phyloP scores from a whole-genome alignment of 225 moss, liverwort and hornwort genomes.

The Sphagnum tenellum region DNA sequence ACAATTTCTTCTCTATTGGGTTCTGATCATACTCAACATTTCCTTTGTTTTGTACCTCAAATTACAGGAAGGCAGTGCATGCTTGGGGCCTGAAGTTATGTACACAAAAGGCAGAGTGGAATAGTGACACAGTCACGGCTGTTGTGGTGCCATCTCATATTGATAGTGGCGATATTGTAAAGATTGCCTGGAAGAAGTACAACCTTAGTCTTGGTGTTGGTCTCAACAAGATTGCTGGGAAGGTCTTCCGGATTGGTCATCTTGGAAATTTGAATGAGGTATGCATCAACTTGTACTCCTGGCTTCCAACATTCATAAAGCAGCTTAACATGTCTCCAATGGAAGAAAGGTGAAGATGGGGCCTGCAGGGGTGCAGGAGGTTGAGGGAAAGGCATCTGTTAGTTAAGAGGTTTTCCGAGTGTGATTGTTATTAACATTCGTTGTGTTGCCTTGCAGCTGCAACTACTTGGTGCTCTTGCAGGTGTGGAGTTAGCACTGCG shows the following conservation, averaged over 20 bases:
- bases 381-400: too few relatives aligned
- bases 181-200: slow-evolving; percentile 43
- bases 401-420: too few relatives aligned
- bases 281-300: too few relatives aligned
- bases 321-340: too few relatives aligned
- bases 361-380: too few relatives aligned
- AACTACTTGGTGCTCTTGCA: slow-evolving; percentile 30
- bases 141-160: slow-evolving; percentile 28
- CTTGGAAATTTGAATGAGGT: slow-evolving; percentile 34
- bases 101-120: slow-evolving; percentile 25
- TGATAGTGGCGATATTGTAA: slow-evolving; percentile 24
- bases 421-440: too few relatives aligned
- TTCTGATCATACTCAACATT: too few relatives aligned
- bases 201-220: slow-evolving; percentile 41
- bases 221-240: slow-evolving; percentile 28
- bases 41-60: not conserved
- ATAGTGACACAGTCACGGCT: slow-evolving; percentile 40
- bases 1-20: not conserved
- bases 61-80: slow-evolving; percentile 21
- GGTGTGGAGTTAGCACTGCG: slow-evolving; percentile 33
- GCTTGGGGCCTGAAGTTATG: slow-evolving; percentile 37
- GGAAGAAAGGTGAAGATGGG: too few relatives aligned
- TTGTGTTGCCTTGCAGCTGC: slow-evolving; percentile 8
- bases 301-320: too few relatives aligned
- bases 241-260: slow-evolving; percentile 37